These are phyloP conservation scores for Ceriops decandra DNA, from an alignment of 345 rosid genomes.

Conservation along the genomic window DNA sequence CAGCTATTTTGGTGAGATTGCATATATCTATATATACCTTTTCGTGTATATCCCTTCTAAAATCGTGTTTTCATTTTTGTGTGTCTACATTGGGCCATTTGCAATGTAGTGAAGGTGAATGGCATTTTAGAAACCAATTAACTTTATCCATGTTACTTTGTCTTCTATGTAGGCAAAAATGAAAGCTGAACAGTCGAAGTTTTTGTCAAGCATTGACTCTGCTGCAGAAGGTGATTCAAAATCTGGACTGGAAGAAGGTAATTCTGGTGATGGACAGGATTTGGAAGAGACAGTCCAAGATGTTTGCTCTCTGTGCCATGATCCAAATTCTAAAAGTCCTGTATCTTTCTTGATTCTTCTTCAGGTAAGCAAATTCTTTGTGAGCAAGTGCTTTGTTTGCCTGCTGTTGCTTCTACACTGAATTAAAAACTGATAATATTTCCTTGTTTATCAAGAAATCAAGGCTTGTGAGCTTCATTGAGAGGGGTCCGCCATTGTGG, in stretches of 20 bases:
- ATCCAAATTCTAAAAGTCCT: slow-evolving; percentile 63
- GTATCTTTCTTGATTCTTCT: slow-evolving; percentile 83
- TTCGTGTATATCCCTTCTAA: neutral
- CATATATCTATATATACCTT: neutral
- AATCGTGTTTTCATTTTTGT: too few relatives aligned
- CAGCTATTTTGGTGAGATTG: slow-evolving; percentile 69
- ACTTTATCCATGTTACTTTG: slow-evolving; percentile 9
- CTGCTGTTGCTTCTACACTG: slow-evolving; percentile 5
- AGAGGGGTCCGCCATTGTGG: slow-evolving; percentile 71
- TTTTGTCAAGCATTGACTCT: slow-evolving; percentile 61
- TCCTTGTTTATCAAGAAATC: slow-evolving; percentile 57
- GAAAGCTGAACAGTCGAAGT: slow-evolving; percentile 94
- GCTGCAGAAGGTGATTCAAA: slow-evolving; percentile 38
- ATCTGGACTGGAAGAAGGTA: slow-evolving; percentile 42
- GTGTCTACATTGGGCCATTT: too few relatives aligned
- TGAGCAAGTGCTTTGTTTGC: slow-evolving; percentile 12
- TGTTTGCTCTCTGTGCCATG: slow-evolving; percentile 90
- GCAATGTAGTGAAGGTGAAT: neutral
- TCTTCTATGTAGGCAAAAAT: slow-evolving; percentile 76
- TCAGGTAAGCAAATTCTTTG: slow-evolving; percentile 48
- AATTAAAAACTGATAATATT: neutral
- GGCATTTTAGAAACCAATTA: neutral
- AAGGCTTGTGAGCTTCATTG: slow-evolving; percentile 71
- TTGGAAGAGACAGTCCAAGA: slow-evolving; percentile 44
- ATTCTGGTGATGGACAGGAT: slow-evolving; percentile 37